Conservation (phyloP, 2,329 filamentous ascomycete genomes). For the Albophoma yamanashiensis region DNA sequence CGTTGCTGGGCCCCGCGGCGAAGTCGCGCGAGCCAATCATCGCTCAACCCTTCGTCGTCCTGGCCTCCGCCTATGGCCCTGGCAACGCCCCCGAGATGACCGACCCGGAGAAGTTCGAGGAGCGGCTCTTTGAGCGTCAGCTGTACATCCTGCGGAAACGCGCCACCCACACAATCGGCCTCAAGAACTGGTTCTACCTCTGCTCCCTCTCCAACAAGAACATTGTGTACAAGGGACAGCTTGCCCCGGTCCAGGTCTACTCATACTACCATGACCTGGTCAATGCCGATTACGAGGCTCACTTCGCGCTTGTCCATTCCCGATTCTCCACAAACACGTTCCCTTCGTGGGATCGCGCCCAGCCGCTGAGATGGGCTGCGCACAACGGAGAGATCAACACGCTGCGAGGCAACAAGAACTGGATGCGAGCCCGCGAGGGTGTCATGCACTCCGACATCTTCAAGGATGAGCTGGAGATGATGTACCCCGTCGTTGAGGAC, state of each 20-base stretch:
- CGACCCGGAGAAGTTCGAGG: conserved; percentile 73
- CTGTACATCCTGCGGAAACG: conserved; percentile 92
- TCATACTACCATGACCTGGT: conserved; percentile 97
- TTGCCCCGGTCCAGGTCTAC: conserved; percentile 91
- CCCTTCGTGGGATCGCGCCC: conserved; percentile 94
- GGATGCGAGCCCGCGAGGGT: conserved; percentile 96
- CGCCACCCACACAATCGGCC: conserved; percentile 84
- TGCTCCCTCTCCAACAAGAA: conserved; percentile 97
- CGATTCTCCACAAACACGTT: conserved; percentile 98
- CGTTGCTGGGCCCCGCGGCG: conserved; percentile 83
- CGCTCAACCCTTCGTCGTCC: conserved; percentile 88
- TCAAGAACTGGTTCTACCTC: conserved; percentile 98
- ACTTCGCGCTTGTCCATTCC: conserved; percentile 94
- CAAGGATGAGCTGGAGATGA: conserved; percentile 77
- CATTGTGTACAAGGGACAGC: conserved; percentile 97
- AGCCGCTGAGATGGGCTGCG: conserved; percentile 91
- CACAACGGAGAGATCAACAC: conserved; percentile 99
- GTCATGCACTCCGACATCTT: conserved; percentile 90
- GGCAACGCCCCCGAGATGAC: conserved; percentile 69
- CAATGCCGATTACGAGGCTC: conserved; percentile 92
- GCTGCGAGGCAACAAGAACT: conserved; percentile 95
- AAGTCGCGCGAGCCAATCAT: conserved; percentile 91
- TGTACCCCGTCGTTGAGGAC: conserved; percentile 94
- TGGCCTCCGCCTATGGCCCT: conserved; percentile 73
- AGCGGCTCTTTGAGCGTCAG: conserved; percentile 80